Percentiles rank a stretch among this genome's conserved stretches.
Conservation (phyloP, 1,284 basidiomycete genomes). For the Naganishia sp. region DNA sequence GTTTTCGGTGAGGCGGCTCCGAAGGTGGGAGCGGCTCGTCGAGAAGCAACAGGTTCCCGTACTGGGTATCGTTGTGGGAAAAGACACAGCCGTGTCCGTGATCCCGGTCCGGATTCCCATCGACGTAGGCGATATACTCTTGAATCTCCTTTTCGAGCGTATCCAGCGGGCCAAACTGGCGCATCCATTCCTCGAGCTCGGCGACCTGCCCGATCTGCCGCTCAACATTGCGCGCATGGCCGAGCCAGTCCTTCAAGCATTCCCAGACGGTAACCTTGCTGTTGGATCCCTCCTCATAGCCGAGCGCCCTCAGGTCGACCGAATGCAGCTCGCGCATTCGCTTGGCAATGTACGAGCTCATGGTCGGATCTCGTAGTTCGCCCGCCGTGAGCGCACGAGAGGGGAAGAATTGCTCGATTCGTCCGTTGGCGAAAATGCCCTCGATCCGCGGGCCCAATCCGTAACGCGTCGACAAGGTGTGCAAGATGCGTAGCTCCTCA, state of each 20-base stretch:
- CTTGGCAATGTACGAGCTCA: conserved; percentile 79
- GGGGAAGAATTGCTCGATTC: conserved; percentile 89
- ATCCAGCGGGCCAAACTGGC: conserved; percentile 46
- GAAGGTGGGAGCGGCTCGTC: conserved; percentile 59
- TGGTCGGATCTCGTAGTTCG: conserved; percentile 72
- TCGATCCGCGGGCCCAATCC: conserved; percentile 86
- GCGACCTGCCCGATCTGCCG: conserved; percentile 38
- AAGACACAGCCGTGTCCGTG: conserved; percentile 51
- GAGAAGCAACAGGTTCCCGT: conserved; percentile 82
- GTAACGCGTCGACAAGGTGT: conserved; percentile 80
- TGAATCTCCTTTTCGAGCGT: conserved; percentile 47
- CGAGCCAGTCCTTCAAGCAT: conserved; percentile 67
- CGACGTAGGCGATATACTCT: conserved; percentile 47
- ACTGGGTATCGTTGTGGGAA: conserved; percentile 88
- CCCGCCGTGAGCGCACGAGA: conserved; percentile 72
- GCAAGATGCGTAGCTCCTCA: conserved; percentile 79
- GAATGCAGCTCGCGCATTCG: conserved; percentile 91
- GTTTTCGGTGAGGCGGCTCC: conserved; percentile 57
- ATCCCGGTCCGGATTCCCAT: conserved; percentile 35
- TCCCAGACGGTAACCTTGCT: conserved; percentile 60
- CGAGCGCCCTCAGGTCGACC: conserved; percentile 73
- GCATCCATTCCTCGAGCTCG: conserved; percentile 48
- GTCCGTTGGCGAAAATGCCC: conserved; percentile 89
- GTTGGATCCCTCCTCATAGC: conserved; percentile 57
- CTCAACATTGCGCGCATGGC: conserved; percentile 43